Evolutionary conservation across 495 filamentous ascomycete genomes (phyloP).

Genomic region (Cercophora newfieldiana): DNA sequence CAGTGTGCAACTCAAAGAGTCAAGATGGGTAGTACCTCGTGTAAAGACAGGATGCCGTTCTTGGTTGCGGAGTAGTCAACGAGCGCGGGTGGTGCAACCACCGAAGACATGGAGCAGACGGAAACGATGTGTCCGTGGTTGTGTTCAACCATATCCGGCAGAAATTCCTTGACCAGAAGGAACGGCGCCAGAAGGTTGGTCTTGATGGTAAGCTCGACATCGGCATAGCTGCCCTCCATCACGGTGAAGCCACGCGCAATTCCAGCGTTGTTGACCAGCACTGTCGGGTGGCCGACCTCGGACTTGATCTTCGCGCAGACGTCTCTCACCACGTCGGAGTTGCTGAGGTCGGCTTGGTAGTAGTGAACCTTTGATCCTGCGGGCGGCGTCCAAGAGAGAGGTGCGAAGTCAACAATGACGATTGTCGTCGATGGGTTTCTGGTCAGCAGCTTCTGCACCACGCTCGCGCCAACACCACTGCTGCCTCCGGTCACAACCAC

Average conservation of each 20-base stretch:
- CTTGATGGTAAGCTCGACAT: constrained; percentile 28
- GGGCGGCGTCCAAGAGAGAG: constrained; percentile 22
- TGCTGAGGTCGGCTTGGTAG: constrained; percentile 30
- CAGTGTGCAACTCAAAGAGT: neutral
- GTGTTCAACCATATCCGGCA: constrained; percentile 26
- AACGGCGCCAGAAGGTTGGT: constrained; percentile 31
- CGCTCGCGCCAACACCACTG: constrained; percentile 26
- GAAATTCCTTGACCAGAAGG: constrained; percentile 31
- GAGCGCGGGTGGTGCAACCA: constrained; percentile 22
- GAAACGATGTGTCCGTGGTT: constrained; percentile 31
- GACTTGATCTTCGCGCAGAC: constrained; percentile 18
- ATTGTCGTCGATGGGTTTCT: constrained; percentile 24
- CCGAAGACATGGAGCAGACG: constrained; percentile 25
- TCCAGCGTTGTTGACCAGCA: constrained; percentile 33
- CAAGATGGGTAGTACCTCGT: constrained; percentile 12
- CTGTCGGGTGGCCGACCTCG: constrained; percentile 32
- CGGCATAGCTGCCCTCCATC: constrained; percentile 28
- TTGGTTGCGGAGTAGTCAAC: constrained; percentile 30
- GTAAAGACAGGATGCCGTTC: constrained; percentile 23
- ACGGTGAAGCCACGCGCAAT: constrained; percentile 23
- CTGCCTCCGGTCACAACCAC: constrained; percentile 33
- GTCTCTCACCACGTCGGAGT: constrained; percentile 18
- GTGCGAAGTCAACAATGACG: constrained; percentile 27
- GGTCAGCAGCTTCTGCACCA: constrained; percentile 21
- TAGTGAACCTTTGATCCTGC: constrained; percentile 20